These are phyloP conservation scores for Salvia splendens DNA, from an alignment of 257 asterid species.

Conservation along the genomic window DNA sequence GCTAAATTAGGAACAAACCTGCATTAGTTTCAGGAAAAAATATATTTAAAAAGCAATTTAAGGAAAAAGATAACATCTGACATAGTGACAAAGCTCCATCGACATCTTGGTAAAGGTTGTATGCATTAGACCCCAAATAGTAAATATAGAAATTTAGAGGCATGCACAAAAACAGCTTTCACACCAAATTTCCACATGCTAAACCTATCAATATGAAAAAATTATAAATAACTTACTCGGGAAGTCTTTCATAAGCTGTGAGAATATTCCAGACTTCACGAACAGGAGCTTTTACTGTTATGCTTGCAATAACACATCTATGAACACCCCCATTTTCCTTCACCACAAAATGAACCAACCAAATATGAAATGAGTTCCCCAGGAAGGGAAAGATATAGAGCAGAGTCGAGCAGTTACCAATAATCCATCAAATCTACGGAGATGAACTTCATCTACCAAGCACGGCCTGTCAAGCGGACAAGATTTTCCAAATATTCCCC, in stretches of 20 bases:
- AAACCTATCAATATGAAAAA: background rate
- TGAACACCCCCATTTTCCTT: constrained; percentile 99
- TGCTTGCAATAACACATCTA: constrained; percentile 89
- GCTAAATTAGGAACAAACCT: constrained; percentile 97
- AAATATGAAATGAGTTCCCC: constrained; percentile 15
- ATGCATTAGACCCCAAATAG: background rate
- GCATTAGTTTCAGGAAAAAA: constrained; percentile 39
- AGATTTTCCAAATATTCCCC: constrained; percentile 84
- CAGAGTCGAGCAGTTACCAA: constrained; percentile 56
- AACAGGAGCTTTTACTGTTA: constrained; percentile 87
- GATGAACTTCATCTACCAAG: constrained; percentile 92
- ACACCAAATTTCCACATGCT: constrained; percentile 14
- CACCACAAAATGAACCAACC: constrained; percentile 37
- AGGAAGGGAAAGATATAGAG: constrained; percentile 25
- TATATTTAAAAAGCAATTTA: too few species aligned
- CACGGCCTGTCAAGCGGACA: constrained; percentile 78
- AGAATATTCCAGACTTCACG: constrained; percentile 87
- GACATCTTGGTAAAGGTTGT: background rate
- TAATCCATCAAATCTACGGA: constrained; percentile 94
- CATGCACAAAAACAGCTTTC: background rate
- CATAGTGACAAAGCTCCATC: background rate
- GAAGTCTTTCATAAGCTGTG: constrained; percentile 86
- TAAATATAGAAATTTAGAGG: background rate
- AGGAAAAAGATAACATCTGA: background rate
- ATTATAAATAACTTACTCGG: constrained; percentile 60